These are phyloP conservation scores for Gastrolobium villosum DNA, from an alignment of 306 rosid genomes.

Conservation along the genomic window DNA sequence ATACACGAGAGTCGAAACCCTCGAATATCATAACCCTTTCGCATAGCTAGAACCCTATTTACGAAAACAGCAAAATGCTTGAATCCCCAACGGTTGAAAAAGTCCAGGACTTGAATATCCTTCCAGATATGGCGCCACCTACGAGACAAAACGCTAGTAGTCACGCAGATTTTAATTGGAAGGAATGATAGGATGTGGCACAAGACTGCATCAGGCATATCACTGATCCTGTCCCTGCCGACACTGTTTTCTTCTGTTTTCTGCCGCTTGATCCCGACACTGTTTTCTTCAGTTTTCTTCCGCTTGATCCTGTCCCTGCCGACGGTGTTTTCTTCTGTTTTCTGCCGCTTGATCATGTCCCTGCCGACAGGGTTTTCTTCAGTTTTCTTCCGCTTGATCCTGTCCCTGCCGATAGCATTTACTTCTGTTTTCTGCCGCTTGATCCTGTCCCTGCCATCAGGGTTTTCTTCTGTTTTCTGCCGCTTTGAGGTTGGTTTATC, in stretches of 20 bases:
- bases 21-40: neutral
- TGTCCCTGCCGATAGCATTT: too few relatives aligned
- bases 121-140: neutral
- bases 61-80: conserved; percentile 16
- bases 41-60: neutral
- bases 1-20: neutral
- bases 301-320: too few relatives aligned
- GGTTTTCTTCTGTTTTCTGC: neutral
- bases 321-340: too few relatives aligned
- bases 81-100: neutral
- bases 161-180: conserved; percentile 14
- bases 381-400: too few relatives aligned
- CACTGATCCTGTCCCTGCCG: conserved; percentile 1
- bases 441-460: neutral
- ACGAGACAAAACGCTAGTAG: neutral
- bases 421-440: neutral
- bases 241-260: neutral
- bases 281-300: too few relatives aligned
- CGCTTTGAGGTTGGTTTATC: too few relatives aligned
- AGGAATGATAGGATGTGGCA: conserved; percentile 45
- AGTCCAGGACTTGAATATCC: neutral
- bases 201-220: conserved; percentile 21
- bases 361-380: too few relatives aligned
- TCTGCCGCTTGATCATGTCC: too few relatives aligned
- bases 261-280: too few relatives aligned